These are phyloP conservation scores for Calcarisporium arbuscula DNA, from an alignment of 2,329 filamentous ascomycete species.

Conservation along the genomic window DNA sequence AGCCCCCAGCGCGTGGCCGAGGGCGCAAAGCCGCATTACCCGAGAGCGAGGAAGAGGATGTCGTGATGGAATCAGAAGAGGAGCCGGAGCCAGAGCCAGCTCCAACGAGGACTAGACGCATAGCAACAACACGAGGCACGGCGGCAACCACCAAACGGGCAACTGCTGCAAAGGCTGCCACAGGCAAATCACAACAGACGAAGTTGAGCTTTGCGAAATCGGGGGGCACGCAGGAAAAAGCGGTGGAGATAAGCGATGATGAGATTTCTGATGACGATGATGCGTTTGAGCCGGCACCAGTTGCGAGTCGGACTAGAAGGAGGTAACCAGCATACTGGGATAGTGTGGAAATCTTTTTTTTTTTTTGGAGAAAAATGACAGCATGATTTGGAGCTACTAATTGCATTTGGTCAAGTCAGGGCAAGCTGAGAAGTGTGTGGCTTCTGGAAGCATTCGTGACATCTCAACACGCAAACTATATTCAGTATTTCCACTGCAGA, in stretches of 20 bases:
- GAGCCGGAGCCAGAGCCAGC: conserved; percentile 34
- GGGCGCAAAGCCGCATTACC: conserved; percentile 28
- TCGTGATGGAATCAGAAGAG: conserved; percentile 49
- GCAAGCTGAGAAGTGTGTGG: no score
- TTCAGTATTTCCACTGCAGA: no score
- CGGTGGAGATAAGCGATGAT: conserved; percentile 58
- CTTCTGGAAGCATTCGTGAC: no score
- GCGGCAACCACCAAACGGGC: conserved; percentile 6
- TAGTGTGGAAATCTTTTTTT: neutral
- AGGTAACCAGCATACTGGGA: conserved; percentile 14
- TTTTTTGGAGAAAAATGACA: neutral
- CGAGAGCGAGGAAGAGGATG: conserved; percentile 37
- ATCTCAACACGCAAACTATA: no score
- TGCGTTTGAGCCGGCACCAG: conserved; percentile 49
- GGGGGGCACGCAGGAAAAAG: conserved; percentile 36
- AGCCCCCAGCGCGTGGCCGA: conserved; percentile 33
- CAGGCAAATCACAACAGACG: conserved; percentile 22
- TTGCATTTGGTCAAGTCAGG: no score
- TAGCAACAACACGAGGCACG: conserved; percentile 13
- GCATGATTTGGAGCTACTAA: no score
- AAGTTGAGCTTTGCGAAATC: conserved; percentile 31
- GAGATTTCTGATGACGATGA: conserved; percentile 58
- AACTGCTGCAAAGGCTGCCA: no score
- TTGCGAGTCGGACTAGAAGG: conserved; percentile 24
- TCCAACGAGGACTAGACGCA: no score